Base-by-base conservation (phyloP, 2,329 filamentous ascomycete genomes). In the Penicillium sp. region DNA sequence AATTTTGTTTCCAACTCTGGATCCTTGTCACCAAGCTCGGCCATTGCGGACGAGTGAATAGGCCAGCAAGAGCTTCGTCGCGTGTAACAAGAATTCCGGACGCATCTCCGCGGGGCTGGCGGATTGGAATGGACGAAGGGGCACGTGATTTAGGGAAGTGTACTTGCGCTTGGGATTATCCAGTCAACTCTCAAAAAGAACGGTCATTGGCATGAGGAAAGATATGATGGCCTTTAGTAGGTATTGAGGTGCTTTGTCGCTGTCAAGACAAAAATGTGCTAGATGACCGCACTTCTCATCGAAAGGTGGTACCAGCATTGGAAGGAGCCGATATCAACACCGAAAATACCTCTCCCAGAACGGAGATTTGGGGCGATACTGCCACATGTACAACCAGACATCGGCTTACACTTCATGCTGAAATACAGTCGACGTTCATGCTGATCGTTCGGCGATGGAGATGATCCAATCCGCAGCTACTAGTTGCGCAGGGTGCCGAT, bases 31-130 rank as follows among this genome's bases (percentile, higher is more conserved):
- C 38, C 28, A 34, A 5, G 39, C 11, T 35, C 54, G 37, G 60
- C 47, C 70, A 70, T 71, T 37, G 55, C 70, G 61, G 22, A 20
- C 73, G 73, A 35, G 28, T 35, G 3, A 15, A 11, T 14, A n/a
- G 34, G 28, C 47, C 11, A 12, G 11, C 47, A 14, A 35, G 10
- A 34, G n/a, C 28, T 14, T 28, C 3, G 15, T 11, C 5, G 12
- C 10, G 31, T 12, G 28, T 31, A 20, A 5, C 17, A 49, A 20
- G 17, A 22, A 28, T 31, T 31, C 8, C 8, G 31, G 31, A 15
- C n/a, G 4, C 11, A 31, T 35, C 47, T 49, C 28, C 47, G 31
- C 47, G 31, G 47, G 47, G 31, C n/a, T 22, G 17, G 39, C 20
- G 39, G 25, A 25, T 15, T 28, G 25, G 25, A 47, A 47, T 20